These are phyloP conservation scores for Suillus cothurnatus DNA, from an alignment of 768 basidiomycete species.

Conservation along the genomic window DNA sequence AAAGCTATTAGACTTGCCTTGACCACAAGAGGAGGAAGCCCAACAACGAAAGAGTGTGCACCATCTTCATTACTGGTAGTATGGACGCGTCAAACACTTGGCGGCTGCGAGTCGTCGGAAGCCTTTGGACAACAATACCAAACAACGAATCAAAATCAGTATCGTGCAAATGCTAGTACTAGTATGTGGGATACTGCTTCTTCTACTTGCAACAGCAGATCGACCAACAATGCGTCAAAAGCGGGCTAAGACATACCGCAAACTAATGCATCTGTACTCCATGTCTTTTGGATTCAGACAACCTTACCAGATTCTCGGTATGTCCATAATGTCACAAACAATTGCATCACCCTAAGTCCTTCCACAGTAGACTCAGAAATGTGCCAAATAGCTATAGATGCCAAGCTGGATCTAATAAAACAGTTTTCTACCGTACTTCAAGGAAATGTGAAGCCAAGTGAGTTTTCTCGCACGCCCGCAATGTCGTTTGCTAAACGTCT, in stretches of 20 bases:
- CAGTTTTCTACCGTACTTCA: conserved; percentile 79
- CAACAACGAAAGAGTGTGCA: conserved; percentile 2
- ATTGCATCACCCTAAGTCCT: conserved; percentile 30
- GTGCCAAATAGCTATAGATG: conserved; percentile 65
- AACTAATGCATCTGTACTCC: conserved; percentile 90
- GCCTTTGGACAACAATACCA: conserved; percentile 24
- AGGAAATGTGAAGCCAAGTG: conserved; percentile 90
- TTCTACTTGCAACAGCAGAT: not conserved
- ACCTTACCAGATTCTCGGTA: conserved; percentile 92
- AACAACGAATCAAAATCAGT: conserved; percentile 19
- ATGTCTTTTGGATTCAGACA: conserved; percentile 89
- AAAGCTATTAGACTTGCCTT: conserved; percentile 17
- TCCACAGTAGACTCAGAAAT: conserved; percentile 76
- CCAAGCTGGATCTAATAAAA: conserved; percentile 76
- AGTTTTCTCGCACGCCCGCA: conserved; percentile 32
- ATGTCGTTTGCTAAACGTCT: conserved; percentile 21
- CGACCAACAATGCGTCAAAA: conserved; percentile 79
- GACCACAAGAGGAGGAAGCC: conserved; percentile 17
- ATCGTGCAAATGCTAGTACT: not conserved
- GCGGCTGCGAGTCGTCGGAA: not conserved
- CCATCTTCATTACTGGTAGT: conserved; percentile 20
- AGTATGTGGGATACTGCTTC: not conserved
- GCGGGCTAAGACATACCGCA: conserved; percentile 91
- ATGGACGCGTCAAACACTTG: conserved; percentile 9
- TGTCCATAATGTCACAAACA: conserved; percentile 20